These are phyloP conservation scores for Ophiostoma piceae DNA, from an alignment of 2,329 filamentous ascomycete species.

Conservation along the genomic window DNA sequence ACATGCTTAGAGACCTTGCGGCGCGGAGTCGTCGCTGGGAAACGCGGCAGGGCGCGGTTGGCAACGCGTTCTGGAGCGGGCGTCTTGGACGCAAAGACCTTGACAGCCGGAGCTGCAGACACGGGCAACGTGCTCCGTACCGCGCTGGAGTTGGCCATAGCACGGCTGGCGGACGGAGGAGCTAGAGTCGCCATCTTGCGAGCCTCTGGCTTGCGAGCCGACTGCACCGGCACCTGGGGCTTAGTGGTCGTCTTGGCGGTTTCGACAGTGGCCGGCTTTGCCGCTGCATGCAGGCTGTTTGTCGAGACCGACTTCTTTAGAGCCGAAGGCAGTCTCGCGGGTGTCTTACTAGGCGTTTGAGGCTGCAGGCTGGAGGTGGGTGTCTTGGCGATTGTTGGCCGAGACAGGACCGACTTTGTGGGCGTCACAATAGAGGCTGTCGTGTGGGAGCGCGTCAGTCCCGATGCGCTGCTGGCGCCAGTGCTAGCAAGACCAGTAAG, in stretches of 20 bases:
- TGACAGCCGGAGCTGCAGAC: constrained; percentile 32
- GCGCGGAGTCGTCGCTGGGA: constrained; percentile 60
- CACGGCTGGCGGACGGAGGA: constrained; percentile 24
- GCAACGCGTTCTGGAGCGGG: constrained; percentile 42
- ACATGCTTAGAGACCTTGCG: constrained; percentile 67
- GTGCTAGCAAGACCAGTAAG: background rate
- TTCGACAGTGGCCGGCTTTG: background rate
- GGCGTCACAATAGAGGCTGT: constrained; percentile 64
- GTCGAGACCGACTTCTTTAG: constrained; percentile 50
- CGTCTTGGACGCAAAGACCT: constrained; percentile 39
- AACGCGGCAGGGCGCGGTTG: constrained; percentile 49
- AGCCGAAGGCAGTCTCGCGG: constrained; percentile 35
- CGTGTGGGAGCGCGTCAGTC: constrained; percentile 43
- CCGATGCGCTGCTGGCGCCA: constrained; percentile 29
- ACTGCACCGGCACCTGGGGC: constrained; percentile 18
- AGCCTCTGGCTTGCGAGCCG: background rate
- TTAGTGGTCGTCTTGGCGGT: constrained; percentile 20
- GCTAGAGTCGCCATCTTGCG: constrained; percentile 34
- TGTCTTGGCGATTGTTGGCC: constrained; percentile 51
- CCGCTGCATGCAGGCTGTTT: constrained; percentile 37
- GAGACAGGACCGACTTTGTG: constrained; percentile 67
- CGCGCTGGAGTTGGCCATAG: constrained; percentile 30
- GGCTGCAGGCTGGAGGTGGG: constrained; percentile 38
- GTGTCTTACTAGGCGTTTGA: constrained; percentile 49
- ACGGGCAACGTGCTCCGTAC: constrained; percentile 46